Conservation (phyloP, 805 yeast genomes). For the Kodamaea neixiangensis region DNA sequence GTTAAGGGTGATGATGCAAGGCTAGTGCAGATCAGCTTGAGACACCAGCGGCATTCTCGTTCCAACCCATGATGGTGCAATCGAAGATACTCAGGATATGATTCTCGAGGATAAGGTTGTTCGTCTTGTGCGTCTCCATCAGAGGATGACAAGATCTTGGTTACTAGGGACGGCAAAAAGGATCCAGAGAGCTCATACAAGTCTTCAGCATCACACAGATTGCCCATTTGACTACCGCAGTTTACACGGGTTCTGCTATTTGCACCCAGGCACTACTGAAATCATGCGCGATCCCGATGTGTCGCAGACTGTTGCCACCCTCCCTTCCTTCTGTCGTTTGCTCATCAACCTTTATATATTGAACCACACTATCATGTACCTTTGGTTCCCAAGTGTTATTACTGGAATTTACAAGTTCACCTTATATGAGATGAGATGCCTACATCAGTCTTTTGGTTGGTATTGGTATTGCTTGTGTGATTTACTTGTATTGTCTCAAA, state of each 20-base stretch:
- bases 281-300: conserved; percentile 48
- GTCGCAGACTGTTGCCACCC: conserved; percentile 43
- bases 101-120: too few relatives aligned
- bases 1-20: too few relatives aligned
- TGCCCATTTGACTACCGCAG: conserved; percentile 44
- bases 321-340: conserved; percentile 58
- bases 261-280: conserved; percentile 50
- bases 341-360: conserved; percentile 52
- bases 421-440: conserved; percentile 47
- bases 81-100: too few relatives aligned
- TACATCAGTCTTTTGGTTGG: conserved; percentile 54
- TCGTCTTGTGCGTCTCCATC: background rate
- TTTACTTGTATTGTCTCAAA: conserved; percentile 13
- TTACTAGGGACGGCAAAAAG: conserved; percentile 41
- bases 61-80: too few relatives aligned
- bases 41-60: too few relatives aligned
- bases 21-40: too few relatives aligned
- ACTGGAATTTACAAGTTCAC: conserved; percentile 47
- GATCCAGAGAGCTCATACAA: conserved; percentile 57
- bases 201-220: conserved; percentile 36
- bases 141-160: conserved; percentile 15
- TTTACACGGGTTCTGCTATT: conserved; percentile 57
- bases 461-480: conserved; percentile 19
- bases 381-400: conserved; percentile 61
- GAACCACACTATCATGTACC: conserved; percentile 52